These are phyloP conservation scores for Acanthamoeba healyi DNA, from an alignment of 208 protist species.

Conservation along the genomic window DNA sequence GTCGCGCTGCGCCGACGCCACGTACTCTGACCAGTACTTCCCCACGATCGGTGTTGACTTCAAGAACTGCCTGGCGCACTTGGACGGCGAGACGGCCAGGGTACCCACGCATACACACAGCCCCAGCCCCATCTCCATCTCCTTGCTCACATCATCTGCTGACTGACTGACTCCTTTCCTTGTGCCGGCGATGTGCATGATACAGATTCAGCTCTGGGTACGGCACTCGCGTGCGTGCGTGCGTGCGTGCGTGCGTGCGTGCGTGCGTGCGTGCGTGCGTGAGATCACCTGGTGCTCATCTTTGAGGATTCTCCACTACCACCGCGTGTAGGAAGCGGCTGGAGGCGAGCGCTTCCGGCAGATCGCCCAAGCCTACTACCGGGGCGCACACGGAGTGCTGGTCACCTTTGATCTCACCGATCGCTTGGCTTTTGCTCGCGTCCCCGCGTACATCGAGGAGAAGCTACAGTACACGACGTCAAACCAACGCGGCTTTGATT, in stretches of 20 bases:
- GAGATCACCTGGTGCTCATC: too few relatives aligned
- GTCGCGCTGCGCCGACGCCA: not conserved
- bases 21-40: not conserved
- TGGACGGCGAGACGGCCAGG: not conserved
- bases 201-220: not conserved
- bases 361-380: constrained; percentile 72
- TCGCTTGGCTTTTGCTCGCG: not conserved
- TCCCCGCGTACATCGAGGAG: constrained; percentile 2
- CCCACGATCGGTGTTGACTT: constrained; percentile 17
- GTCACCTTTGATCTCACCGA: constrained; percentile 70
- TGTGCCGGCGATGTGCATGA: not conserved
- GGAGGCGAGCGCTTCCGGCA: constrained; percentile 71
- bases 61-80: not conserved
- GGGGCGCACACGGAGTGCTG: not conserved
- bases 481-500: not conserved
- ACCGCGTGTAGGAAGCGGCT: constrained; percentile 74
- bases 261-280: too few relatives aligned
- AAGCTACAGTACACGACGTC: not conserved
- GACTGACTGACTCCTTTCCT: not conserved
- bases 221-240: not conserved
- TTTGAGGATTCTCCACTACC: too few relatives aligned
- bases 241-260: too few relatives aligned
- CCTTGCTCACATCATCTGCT: not conserved
- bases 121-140: not conserved
- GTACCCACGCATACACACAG: too few relatives aligned